Conservation (phyloP, 495 filamentous ascomycete species). For the Melanomma pulvis-pyrius region DNA sequence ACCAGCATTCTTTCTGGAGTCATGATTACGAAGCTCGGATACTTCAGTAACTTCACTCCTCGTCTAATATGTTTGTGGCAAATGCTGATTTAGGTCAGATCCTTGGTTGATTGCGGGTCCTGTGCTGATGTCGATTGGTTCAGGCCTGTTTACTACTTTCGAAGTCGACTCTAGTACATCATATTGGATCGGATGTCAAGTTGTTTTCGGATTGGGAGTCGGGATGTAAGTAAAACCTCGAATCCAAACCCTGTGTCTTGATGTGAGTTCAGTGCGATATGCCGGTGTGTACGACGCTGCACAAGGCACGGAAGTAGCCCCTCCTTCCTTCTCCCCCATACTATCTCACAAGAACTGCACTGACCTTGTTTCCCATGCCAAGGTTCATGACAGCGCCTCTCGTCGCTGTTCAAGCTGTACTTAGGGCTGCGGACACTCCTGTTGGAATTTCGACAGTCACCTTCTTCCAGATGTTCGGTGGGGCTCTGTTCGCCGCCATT, state of each 20-base stretch:
- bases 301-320: no score
- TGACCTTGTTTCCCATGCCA: no score
- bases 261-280: no score
- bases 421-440: slow-evolving; percentile 22
- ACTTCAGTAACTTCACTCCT: slow-evolving; percentile 13
- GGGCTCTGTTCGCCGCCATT: slow-evolving; percentile 42
- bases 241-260: no score
- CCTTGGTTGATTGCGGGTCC: slow-evolving; percentile 32
- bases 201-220: slow-evolving; percentile 28
- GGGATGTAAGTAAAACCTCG: no score
- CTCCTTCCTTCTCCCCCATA: no score
- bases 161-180: slow-evolving; percentile 18
- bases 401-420: slow-evolving; percentile 30
- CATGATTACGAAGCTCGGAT: slow-evolving; percentile 22
- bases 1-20: slow-evolving; percentile 29
- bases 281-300: no score
- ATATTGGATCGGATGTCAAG: slow-evolving; percentile 38
- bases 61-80: not conserved
- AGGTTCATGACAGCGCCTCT: slow-evolving; percentile 22
- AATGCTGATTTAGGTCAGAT: not conserved
- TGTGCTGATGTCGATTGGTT: slow-evolving; percentile 29
- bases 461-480: slow-evolving; percentile 43
- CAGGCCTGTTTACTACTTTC: slow-evolving; percentile 34
- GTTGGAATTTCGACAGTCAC: slow-evolving; percentile 40
- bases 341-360: no score